Percentiles rank a stretch among this genome's conserved stretches.
These are phyloP conservation scores for Cicer chorassanicum DNA, from an alignment of 306 rosid genomes.

Conservation along the genomic window DNA sequence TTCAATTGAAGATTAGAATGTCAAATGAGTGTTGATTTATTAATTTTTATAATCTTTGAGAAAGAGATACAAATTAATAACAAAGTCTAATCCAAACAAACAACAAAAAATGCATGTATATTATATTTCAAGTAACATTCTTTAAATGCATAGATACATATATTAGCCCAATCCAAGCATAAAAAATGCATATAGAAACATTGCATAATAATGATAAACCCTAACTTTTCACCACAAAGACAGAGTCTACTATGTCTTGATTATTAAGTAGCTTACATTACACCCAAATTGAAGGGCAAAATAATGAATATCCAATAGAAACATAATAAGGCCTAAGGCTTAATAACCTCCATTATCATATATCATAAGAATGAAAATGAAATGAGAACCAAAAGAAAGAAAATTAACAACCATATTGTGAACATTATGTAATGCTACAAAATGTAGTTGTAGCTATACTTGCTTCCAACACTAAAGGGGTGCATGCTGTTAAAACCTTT, in stretches of 20 bases:
- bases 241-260: constrained; percentile 40
- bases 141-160: constrained; percentile 1
- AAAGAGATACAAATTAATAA: not conserved
- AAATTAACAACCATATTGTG: constrained; percentile 10
- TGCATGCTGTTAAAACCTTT: constrained; percentile 53
- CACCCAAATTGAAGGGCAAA: constrained; percentile 36
- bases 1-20: not conserved
- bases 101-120: constrained; percentile 10
- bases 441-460: constrained; percentile 50
- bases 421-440: constrained; percentile 57
- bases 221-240: constrained; percentile 42
- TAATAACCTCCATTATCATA: constrained; percentile 52
- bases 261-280: constrained; percentile 55
- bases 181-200: constrained; percentile 31
- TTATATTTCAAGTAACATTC: constrained; percentile 15
- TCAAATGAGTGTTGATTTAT: not conserved
- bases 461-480: constrained; percentile 45
- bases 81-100: not conserved
- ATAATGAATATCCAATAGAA: constrained; percentile 55
- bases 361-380: constrained; percentile 38
- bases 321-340: constrained; percentile 50
- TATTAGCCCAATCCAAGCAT: not conserved
- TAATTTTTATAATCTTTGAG: not conserved
- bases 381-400: constrained; percentile 10
- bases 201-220: constrained; percentile 1